Evolutionary conservation across 345 rosid genomes (phyloP).

Genomic region (Camelina sativa): DNA sequence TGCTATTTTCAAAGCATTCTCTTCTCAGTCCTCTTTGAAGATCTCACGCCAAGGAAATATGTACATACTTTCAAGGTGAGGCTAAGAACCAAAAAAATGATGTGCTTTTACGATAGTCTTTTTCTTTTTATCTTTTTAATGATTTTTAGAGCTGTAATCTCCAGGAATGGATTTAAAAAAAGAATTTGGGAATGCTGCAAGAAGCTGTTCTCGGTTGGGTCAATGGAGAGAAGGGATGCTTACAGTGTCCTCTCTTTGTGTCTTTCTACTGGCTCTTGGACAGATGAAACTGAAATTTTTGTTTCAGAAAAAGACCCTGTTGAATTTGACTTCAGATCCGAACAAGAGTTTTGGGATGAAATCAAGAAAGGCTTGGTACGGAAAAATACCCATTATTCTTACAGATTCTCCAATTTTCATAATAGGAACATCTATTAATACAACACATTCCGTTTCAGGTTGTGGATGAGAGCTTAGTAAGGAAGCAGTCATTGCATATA

Average conservation of each 20-base stretch:
- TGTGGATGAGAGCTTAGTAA: conserved; percentile 75
- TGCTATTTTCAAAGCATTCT: conserved; percentile 66
- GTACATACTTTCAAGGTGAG: conserved; percentile 61
- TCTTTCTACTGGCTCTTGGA: conserved; percentile 55
- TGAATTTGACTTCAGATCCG: conserved; percentile 65
- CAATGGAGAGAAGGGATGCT: conserved; percentile 91
- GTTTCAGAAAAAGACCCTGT: conserved; percentile 43
- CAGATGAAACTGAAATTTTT: conserved; percentile 44
- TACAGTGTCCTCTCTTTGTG: conserved; percentile 70
- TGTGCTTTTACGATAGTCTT: background rate
- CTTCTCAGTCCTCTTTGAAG: conserved; percentile 45
- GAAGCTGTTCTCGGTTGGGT: conserved; percentile 72
- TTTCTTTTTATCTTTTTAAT: background rate
- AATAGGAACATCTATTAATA: conserved; percentile 25
- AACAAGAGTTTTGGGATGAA: conserved; percentile 83
- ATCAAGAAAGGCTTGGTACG: conserved; percentile 91
- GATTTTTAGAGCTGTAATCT: conserved; percentile 27
- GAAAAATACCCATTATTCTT: conserved; percentile 7
- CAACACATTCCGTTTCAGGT: conserved; percentile 51
- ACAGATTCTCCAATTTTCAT: conserved; percentile 18
- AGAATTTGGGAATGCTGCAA: conserved; percentile 82
- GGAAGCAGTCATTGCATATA: conserved; percentile 92
- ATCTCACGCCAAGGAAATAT: conserved; percentile 50
- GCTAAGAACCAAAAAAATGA: conserved; percentile 16
- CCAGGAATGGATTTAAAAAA: conserved; percentile 66